A percentile compares a stretch with the other conserved stretches of the same genome.
Conservation (phyloP, 306 rosid genomes). For the Mimosa pudica region DNA sequence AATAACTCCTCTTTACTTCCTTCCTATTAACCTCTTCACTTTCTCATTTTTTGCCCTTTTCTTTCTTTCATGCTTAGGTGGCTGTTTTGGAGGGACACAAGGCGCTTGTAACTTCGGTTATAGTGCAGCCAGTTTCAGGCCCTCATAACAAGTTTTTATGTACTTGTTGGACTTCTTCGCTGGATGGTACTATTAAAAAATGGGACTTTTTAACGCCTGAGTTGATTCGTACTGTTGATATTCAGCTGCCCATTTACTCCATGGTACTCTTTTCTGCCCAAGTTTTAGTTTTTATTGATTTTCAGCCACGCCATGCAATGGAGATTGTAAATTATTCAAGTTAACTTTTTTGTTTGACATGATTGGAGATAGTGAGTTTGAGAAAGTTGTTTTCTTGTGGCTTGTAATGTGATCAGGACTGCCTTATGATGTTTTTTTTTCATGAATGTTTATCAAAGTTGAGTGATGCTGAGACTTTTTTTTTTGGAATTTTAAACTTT, state of each 20-base stretch:
- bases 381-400: neutral
- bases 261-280: conserved; percentile 52
- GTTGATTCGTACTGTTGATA: conserved; percentile 57
- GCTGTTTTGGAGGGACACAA: conserved; percentile 72
- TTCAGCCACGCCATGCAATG: neutral
- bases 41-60: neutral
- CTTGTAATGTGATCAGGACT: neutral
- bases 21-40: neutral
- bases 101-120: conserved; percentile 63
- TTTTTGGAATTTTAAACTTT: conserved; percentile 17
- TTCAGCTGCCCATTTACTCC: conserved; percentile 61
- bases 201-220: conserved; percentile 81
- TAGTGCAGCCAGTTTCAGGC: conserved; percentile 59
- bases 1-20: too few species aligned
- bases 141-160: conserved; percentile 43
- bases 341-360: neutral
- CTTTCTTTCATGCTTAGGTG: conserved; percentile 26
- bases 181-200: conserved; percentile 78
- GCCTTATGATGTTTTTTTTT: neutral
- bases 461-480: neutral
- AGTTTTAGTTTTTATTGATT: neutral
- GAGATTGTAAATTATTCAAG: neutral
- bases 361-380: neutral
- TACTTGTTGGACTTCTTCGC: conserved; percentile 84
- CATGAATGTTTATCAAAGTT: neutral